Evolutionary conservation across 495 filamentous ascomycete genomes (phyloP), one percentile per base, ranked within the genome.

Genomic region (Xylaria telfairii): DNA sequence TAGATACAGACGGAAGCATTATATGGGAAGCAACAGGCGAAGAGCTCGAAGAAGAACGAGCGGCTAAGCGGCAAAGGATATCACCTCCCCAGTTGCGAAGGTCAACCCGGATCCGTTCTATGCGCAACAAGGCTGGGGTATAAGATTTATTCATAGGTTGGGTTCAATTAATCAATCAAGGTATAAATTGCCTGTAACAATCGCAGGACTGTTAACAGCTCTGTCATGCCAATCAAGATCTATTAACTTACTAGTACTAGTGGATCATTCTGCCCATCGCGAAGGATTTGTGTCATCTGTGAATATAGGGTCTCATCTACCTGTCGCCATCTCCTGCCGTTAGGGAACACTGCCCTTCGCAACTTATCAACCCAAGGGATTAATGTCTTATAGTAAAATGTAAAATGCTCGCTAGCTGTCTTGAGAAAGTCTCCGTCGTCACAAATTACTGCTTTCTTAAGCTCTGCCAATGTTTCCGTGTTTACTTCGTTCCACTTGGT

Each of bases 281-380:
- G 57, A 68, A 77, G 66, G 21, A 77, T 69, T 32, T 69, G 19
- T 39, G 26, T 68, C 73, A 80, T 80, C 67, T 41, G 32, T 70
- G 57, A 17, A 72, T 77, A 80, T 37, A 80, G 62, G 19, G 60
- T 69, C 17, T 15, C 39, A 53, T 77, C 71, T 60, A 46, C 46
- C 32, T 60, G 71, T 64, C 74, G 67, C 74, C 76, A 77, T 64
- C 76, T 79, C 53, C 68, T 34, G 59, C 73, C 74, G 28, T 72
- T 68, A 37, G 77, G 78, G 71, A 81, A 82, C 26, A 82, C 77
- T 15, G 53, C 70, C 59, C 62, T 73, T 57, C 75, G 77, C 41
- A 82, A 62, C 42, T 66, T 71, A 57, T 80, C 77, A 28, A 82
- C 71, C 60, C 68, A 81, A 56, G 76, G 76, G 65, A 81, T 73